Percentiles rank a stretch among this genome's conserved stretches.
Evolutionary conservation across 805 yeast species (phyloP).

Genomic region (Sugiyamaella lignohabitans): DNA sequence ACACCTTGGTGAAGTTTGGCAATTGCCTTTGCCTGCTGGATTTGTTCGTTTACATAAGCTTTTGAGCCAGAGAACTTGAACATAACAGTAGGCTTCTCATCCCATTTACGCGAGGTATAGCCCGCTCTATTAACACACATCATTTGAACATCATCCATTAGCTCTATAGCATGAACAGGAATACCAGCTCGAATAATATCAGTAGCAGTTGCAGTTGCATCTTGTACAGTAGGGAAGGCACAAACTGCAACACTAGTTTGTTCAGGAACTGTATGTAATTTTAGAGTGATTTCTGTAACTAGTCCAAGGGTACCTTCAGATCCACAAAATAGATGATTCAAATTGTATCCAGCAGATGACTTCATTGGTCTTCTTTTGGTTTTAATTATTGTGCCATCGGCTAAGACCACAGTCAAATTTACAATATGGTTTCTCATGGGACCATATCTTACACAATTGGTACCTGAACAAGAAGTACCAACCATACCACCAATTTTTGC

Average conservation of each 20-base stretch:
- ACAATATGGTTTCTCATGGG: slow-evolving; percentile 81
- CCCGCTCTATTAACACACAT: slow-evolving; percentile 60
- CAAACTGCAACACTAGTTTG: slow-evolving; percentile 59
- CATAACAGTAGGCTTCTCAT: slow-evolving; percentile 68
- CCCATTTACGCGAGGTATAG: slow-evolving; percentile 47
- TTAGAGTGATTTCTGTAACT: slow-evolving; percentile 46
- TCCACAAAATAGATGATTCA: slow-evolving; percentile 73
- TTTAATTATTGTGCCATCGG: slow-evolving; percentile 76
- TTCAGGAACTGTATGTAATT: slow-evolving; percentile 39
- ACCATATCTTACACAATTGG: slow-evolving; percentile 75
- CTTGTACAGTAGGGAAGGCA: slow-evolving; percentile 52
- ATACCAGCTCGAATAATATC: slow-evolving; percentile 61
- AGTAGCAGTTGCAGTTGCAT: slow-evolving; percentile 68
- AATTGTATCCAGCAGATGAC: slow-evolving; percentile 75
- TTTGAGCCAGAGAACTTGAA: slow-evolving; percentile 60
- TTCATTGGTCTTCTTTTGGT: slow-evolving; percentile 74
- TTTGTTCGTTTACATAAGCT: slow-evolving; percentile 45
- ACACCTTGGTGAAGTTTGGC: slow-evolving; percentile 42
- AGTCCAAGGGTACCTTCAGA: slow-evolving; percentile 69
- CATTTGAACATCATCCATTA: slow-evolving; percentile 70
- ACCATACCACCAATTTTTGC: slow-evolving; percentile 85
- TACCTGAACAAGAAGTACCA: slow-evolving; percentile 74
- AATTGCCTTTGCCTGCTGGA: slow-evolving; percentile 41
- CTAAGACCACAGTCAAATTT: slow-evolving; percentile 68
- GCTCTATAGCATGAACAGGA: slow-evolving; percentile 71